phyloP scores from a whole-genome alignment of 2,329 filamentous ascomycete genomes.

The Botrytis paeoniae region DNA sequence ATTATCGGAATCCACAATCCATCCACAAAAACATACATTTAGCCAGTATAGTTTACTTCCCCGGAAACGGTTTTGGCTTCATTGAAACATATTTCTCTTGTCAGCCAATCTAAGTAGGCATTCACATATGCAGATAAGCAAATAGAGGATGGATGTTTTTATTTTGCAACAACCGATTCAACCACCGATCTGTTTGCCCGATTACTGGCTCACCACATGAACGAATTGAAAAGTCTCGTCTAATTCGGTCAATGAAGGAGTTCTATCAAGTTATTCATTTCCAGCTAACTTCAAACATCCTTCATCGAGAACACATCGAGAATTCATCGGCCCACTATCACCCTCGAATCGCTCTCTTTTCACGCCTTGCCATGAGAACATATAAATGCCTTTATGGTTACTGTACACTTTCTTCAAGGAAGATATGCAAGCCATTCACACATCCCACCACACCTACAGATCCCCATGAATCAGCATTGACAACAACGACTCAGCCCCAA shows the following conservation, averaged over 20 bases:
- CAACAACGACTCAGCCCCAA: conserved; percentile 18
- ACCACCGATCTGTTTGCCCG: background rate
- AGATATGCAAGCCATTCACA: conserved; percentile 9
- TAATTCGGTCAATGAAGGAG: background rate
- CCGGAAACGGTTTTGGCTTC: conserved; percentile 1
- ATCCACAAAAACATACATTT: background rate
- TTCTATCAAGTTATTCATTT: background rate
- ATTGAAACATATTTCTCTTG: background rate
- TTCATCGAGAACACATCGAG: background rate
- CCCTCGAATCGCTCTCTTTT: background rate
- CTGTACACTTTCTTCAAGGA: background rate
- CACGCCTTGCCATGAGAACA: background rate
- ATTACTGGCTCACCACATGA: background rate
- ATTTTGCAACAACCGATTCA: background rate
- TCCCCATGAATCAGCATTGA: conserved; percentile 5
- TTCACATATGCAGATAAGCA: background rate
- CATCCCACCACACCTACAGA: conserved; percentile 12
- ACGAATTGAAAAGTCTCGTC: conserved; percentile 1
- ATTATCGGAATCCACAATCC: background rate
- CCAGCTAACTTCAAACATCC: background rate
- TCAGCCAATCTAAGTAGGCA: background rate
- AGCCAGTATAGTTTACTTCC: conserved; percentile 5
- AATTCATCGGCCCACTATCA: background rate
- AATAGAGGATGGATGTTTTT: background rate
- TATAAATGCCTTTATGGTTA: background rate